Evolutionary conservation across 441 rosid species (phyloP).

Genomic region (Populus hybrid): DNA sequence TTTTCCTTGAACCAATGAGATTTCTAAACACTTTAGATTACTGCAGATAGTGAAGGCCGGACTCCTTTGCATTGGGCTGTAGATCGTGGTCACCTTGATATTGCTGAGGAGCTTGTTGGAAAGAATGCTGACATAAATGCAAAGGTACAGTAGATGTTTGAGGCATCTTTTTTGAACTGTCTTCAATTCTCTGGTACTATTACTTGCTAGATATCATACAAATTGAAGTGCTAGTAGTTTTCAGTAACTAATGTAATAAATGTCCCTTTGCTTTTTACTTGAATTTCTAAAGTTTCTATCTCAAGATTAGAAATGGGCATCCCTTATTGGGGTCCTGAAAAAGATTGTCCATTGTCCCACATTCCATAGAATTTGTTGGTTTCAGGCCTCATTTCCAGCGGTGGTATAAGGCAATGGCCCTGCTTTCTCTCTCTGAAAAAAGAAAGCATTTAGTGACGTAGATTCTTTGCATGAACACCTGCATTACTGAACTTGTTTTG

Average conservation of each 20-base stretch:
- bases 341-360: neutral
- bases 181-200: neutral
- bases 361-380: neutral
- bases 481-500: neutral
- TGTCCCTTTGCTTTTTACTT: neutral
- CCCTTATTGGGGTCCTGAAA: neutral
- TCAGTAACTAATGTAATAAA: neutral
- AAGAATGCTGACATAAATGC: slow-evolving; percentile 74
- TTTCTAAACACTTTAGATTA: slow-evolving; percentile 20
- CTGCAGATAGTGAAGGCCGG: slow-evolving; percentile 89
- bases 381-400: neutral
- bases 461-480: neutral
- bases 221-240: neutral
- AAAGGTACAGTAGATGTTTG: slow-evolving; percentile 39
- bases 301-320: neutral
- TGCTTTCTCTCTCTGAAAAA: neutral
- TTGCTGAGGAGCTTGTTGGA: slow-evolving; percentile 52
- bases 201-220: neutral
- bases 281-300: neutral
- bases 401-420: neutral
- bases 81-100: slow-evolving; percentile 80
- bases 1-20: neutral
- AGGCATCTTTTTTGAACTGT: neutral
- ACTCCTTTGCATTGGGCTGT: slow-evolving; percentile 98
- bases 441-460: neutral